Percentiles rank a stretch among this genome's conserved stretches.
These are phyloP conservation scores for Cinchona pubescens DNA, from an alignment of 257 asterid species.

Conservation along the genomic window DNA sequence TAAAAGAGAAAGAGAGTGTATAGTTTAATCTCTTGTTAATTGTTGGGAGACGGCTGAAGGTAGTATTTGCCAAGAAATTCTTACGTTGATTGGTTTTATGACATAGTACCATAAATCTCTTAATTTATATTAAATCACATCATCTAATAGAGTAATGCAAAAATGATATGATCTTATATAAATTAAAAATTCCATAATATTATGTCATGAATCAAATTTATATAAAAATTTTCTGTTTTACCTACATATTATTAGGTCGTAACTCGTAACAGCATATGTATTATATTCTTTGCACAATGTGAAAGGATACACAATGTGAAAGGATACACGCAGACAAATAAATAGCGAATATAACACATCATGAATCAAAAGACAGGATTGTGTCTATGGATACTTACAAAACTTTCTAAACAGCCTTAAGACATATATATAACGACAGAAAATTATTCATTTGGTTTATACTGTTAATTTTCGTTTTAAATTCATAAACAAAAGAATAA, in stretches of 20 bases:
- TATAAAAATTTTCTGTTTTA: too few relatives aligned
- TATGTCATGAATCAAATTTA: too few relatives aligned
- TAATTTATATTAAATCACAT: too few relatives aligned
- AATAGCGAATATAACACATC: slow-evolving; percentile 8
- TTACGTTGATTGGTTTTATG: too few relatives aligned
- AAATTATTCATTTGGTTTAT: not conserved
- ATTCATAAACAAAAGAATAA: not conserved
- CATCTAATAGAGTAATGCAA: too few relatives aligned
- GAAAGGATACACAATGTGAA: slow-evolving; percentile 19
- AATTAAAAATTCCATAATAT: too few relatives aligned
- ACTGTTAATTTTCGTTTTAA: not conserved
- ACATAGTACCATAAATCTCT: too few relatives aligned
- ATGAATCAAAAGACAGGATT: not conserved
- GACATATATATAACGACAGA: not conserved
- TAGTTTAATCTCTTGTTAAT: not conserved
- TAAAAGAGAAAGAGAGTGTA: too few relatives aligned
- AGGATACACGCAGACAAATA: slow-evolving; percentile 3
- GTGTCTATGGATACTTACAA: slow-evolving; percentile 12
- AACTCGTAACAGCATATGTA: too few relatives aligned
- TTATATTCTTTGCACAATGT: slow-evolving; percentile 2
- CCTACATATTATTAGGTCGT: too few relatives aligned
- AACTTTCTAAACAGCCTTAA: not conserved
- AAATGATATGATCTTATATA: too few relatives aligned
- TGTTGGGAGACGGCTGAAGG: not conserved
- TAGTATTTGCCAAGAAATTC: not conserved